phyloP scores from a whole-genome alignment of 2,329 filamentous ascomycete species.

The Talaromyces funiculosus region DNA sequence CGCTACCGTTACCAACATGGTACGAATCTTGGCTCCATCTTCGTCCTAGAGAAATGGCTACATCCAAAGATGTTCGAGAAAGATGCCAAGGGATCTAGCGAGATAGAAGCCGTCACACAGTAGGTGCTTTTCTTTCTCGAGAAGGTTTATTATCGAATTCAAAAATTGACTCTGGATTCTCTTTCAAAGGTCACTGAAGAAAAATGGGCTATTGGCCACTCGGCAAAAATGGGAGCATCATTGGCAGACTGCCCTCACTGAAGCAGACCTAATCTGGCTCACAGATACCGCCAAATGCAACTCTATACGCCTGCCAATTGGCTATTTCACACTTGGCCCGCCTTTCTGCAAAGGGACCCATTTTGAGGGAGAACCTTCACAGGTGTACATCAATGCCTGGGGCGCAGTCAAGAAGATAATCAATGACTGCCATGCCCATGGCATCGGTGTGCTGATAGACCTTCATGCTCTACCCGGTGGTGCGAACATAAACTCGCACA shows the following conservation, averaged over 20 bases:
- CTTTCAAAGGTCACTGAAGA: slow-evolving; percentile 35
- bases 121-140: slow-evolving; percentile 13
- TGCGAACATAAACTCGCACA: slow-evolving; percentile 52
- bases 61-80: slow-evolving; percentile 46
- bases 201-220: slow-evolving; percentile 45
- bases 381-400: slow-evolving; percentile 53
- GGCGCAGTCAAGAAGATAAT: slow-evolving; percentile 45
- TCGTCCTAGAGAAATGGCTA: slow-evolving; percentile 57
- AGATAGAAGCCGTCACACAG: slow-evolving; percentile 47
- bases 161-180: not conserved
- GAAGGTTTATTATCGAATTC: not conserved
- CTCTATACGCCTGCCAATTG: slow-evolving; percentile 55
- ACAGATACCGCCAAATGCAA: slow-evolving; percentile 49
- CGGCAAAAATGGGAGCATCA: slow-evolving; percentile 49
- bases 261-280: slow-evolving; percentile 51
- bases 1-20: slow-evolving; percentile 57
- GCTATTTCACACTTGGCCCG: slow-evolving; percentile 53
- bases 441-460: slow-evolving; percentile 55
- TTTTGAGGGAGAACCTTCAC: slow-evolving; percentile 43
- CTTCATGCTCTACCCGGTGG: slow-evolving; percentile 56
- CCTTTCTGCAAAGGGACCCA: slow-evolving; percentile 47
- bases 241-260: slow-evolving; percentile 48
- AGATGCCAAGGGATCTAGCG: slow-evolving; percentile 38
- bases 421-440: slow-evolving; percentile 39
- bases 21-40: slow-evolving; percentile 54